Evolutionary conservation across 495 filamentous ascomycete genomes (phyloP).

Genomic region (Zalerion maritima): DNA sequence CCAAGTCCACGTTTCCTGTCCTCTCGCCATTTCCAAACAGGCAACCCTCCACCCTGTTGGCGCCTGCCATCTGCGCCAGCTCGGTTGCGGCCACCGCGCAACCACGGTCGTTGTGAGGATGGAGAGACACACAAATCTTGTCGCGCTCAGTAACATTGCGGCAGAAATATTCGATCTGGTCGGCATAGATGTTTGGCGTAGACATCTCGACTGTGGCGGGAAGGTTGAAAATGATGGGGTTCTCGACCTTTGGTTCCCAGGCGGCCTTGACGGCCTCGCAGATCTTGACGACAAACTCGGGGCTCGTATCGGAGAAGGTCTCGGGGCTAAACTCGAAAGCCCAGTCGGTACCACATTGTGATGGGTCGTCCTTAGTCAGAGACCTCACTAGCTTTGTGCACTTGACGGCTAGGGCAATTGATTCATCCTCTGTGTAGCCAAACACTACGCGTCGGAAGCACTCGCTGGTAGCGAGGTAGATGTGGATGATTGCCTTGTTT

Average conservation of each 20-base stretch:
- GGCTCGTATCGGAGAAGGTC: conserved; percentile 83
- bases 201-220: conserved; percentile 94
- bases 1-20: conserved; percentile 91
- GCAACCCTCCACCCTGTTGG: conserved; percentile 86
- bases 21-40: conserved; percentile 93
- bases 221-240: conserved; percentile 93
- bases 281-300: conserved; percentile 68
- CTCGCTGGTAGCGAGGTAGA: conserved; percentile 89
- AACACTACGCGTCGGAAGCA: conserved; percentile 89
- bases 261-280: conserved; percentile 95
- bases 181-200: conserved; percentile 91
- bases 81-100: conserved; percentile 77
- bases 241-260: conserved; percentile 71
- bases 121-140: conserved; percentile 70
- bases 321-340: conserved; percentile 93
- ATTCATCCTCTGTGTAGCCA: conserved; percentile 68
- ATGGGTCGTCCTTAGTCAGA: conserved; percentile 89
- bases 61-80: conserved; percentile 93
- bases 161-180: conserved; percentile 96
- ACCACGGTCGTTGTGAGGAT: conserved; percentile 90
- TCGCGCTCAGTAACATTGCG: conserved; percentile 58
- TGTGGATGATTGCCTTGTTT: conserved; percentile 93
- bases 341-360: conserved; percentile 66
- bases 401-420: conserved; percentile 66
- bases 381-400: conserved; percentile 78